Percentiles rank a stretch among this genome's conserved stretches.
phyloP scores from a whole-genome alignment of 371 early-diverging fungal species.

The Saksenaea oblongispora region DNA sequence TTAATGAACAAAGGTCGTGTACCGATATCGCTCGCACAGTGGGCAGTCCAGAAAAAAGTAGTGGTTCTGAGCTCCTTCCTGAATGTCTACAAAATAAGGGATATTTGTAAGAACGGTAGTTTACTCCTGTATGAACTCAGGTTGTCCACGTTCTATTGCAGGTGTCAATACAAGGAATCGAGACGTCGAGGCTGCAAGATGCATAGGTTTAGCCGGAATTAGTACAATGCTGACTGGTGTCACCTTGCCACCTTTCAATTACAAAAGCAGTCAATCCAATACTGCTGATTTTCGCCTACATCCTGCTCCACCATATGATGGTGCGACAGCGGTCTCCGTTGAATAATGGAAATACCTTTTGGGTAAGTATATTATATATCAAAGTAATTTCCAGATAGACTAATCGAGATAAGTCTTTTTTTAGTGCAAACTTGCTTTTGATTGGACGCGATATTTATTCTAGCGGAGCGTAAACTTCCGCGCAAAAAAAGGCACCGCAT shows the following conservation, averaged over 20 bases:
- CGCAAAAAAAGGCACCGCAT: no score
- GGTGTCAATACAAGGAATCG: not conserved
- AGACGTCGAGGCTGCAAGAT: not conserved
- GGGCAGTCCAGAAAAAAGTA: no score
- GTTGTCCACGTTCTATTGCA: not conserved
- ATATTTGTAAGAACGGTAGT: no score
- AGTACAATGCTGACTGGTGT: not conserved
- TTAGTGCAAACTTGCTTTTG: no score
- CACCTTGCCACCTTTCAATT: not conserved
- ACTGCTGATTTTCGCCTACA: not conserved
- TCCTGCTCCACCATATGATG: not conserved
- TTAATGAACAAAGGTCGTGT: no score
- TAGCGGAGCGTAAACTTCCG: no score
- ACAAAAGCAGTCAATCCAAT: not conserved
- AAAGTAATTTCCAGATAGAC: no score
- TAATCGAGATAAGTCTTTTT: no score
- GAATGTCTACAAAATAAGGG: no score
- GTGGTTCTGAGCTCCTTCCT: no score
- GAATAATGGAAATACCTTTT: not conserved
- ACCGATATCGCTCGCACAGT: no score
- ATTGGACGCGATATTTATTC: no score
- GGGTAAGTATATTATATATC: not conserved
- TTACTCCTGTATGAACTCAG: not conserved
- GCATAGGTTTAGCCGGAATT: not conserved
- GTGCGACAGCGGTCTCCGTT: not conserved